Evolutionary conservation across 257 asterid genomes (phyloP), one percentile per base, ranked within the genome.

Genomic region (Plantago ovata): DNA sequence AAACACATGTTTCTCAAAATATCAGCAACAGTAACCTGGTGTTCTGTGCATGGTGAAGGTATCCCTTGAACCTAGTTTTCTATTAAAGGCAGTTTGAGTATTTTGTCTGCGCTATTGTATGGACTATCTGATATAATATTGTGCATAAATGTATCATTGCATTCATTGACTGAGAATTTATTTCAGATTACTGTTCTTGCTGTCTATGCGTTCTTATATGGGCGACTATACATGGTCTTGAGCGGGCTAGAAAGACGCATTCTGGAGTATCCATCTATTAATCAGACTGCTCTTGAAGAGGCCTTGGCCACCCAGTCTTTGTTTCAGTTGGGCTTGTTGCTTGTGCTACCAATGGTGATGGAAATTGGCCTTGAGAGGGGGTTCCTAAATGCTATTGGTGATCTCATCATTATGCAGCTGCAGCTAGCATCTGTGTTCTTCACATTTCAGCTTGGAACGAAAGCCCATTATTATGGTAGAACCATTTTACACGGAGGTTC

Each of bases 351-450:
- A 20, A 93, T 93, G 99, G 87, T 85, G 60, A 93, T 93, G 99
- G 99, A 93, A 69, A 93, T 83, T 3, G 97, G 96, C 38, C 82
- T 93, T 10, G 97, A 93, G 76, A 74, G 93, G 77, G 99, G 99
- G 38, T 93, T 93, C 52, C 87, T 95, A 10, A 86, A 84, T 52
- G 99, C 99, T 32, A 57, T 93, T 44, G 96, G 94, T 73, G 97
- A 93, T 75, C 81, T 89, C 44, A 74, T 89, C 23, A 77, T 85
- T 36, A 89, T 93, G 99, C 99, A 93, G 77, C 87, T 93, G 60
- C 99, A 93, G 75, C 80, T 93, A 65, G 97, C 99, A 14, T 84
- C 99, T 2, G 97, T 93, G 4, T 89, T 89, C 87, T 93, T 93
- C 56, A 86, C 99, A 9, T 93, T 93, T 75, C 97, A 89, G 81